phyloP scores from a whole-genome alignment of 768 basidiomycete species.

The Trametes elegans region DNA sequence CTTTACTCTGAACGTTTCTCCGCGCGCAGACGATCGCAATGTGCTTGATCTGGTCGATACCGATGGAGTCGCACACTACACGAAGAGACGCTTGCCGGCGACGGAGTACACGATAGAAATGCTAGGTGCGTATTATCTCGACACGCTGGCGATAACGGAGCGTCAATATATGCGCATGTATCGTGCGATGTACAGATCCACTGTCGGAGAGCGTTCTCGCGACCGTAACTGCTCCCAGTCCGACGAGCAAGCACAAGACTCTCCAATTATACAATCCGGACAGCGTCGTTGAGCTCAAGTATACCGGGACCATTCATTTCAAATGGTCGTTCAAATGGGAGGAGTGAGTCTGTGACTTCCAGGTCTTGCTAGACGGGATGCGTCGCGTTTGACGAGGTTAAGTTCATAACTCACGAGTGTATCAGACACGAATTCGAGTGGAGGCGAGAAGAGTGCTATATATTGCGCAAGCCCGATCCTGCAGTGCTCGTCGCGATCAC shows the following conservation, averaged over 20 bases:
- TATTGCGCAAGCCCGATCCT: constrained; percentile 83
- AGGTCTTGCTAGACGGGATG: background rate
- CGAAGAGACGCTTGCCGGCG: constrained; percentile 60
- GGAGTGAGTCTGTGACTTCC: constrained; percentile 61
- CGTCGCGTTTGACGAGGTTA: background rate
- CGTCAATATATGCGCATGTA: too few species aligned
- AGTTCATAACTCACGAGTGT: background rate
- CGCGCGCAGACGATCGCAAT: constrained; percentile 54
- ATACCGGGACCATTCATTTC: constrained; percentile 70
- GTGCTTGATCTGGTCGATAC: constrained; percentile 72
- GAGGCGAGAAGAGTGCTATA: constrained; percentile 81
- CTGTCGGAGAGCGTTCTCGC: constrained; percentile 69
- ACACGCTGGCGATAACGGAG: background rate
- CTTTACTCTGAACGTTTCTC: constrained; percentile 71
- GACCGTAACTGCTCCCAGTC: constrained; percentile 60
- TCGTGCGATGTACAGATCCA: constrained; percentile 49
- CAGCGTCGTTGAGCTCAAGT: constrained; percentile 65
- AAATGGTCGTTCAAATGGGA: constrained; percentile 84
- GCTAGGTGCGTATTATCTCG: constrained; percentile 47
- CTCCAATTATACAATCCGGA: constrained; percentile 77
- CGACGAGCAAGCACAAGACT: constrained; percentile 69
- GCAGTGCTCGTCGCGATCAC: constrained; percentile 82
- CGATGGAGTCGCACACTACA: constrained; percentile 63
- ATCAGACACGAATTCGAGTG: constrained; percentile 80
- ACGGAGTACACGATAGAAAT: constrained; percentile 62